phyloP scores from a whole-genome alignment of 352 stramenopile genomes.

The Phytophthora multivora region DNA sequence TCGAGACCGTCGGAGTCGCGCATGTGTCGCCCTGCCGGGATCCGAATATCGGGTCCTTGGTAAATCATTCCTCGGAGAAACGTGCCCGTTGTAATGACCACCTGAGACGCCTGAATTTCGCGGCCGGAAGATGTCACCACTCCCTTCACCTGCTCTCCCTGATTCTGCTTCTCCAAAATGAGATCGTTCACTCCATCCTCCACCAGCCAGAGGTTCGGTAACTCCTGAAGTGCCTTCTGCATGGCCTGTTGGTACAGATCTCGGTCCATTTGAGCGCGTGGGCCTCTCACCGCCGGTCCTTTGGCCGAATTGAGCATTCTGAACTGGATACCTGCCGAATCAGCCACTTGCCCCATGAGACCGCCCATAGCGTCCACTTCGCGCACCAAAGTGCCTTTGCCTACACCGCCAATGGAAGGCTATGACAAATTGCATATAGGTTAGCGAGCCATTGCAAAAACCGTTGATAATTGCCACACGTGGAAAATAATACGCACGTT shows the following conservation, averaged over 20 bases:
- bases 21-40: slow-evolving; percentile 94
- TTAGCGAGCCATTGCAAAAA: not conserved
- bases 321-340: slow-evolving; percentile 97
- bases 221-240: slow-evolving; percentile 78
- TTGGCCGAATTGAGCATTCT: slow-evolving; percentile 97
- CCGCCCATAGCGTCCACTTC: slow-evolving; percentile 98
- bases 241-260: slow-evolving; percentile 97
- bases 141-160: slow-evolving; percentile 63
- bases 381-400: slow-evolving; percentile 98
- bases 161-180: slow-evolving; percentile 56
- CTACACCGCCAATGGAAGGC: slow-evolving; percentile 97
- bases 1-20: slow-evolving; percentile 87
- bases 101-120: slow-evolving; percentile 55
- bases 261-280: slow-evolving; percentile 96
- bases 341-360: slow-evolving; percentile 96
- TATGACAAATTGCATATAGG: slow-evolving; percentile 30
- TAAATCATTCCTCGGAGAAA: slow-evolving; percentile 98
- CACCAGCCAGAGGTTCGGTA: slow-evolving; percentile 92
- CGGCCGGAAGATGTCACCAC: slow-evolving; percentile 66
- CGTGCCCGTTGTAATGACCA: slow-evolving; percentile 98
- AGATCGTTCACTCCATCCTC: slow-evolving; percentile 97
- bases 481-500: slow-evolving; percentile 80
- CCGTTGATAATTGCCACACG: not conserved
- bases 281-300: slow-evolving; percentile 86
- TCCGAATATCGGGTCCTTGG: slow-evolving; percentile 90